These are phyloP conservation scores for Pelargonium myrrhifolium DNA, from an alignment of 441 rosid genomes.

Conservation along the genomic window DNA sequence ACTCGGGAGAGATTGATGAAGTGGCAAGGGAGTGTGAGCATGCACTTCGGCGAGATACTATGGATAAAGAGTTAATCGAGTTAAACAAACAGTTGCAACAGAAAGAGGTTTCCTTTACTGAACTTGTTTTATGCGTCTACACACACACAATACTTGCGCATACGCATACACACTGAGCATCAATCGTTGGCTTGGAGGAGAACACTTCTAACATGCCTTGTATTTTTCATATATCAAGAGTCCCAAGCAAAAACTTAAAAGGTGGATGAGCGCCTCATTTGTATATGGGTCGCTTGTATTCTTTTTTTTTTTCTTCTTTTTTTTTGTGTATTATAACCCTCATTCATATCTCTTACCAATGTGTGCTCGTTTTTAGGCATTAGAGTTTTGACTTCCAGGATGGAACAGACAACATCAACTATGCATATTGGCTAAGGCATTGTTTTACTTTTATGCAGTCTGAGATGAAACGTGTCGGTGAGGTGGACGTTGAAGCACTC, in stretches of 20 bases:
- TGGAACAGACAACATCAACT: not conserved
- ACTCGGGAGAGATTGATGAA: constrained; percentile 45
- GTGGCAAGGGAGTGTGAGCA: constrained; percentile 62
- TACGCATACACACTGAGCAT: no score
- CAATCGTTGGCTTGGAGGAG: no score
- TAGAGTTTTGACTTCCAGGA: not conserved
- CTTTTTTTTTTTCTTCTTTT: no score
- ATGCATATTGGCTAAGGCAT: constrained; percentile 6
- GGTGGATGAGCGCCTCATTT: not conserved
- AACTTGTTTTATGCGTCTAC: constrained; percentile 14
- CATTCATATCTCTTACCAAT: not conserved
- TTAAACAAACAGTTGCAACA: constrained; percentile 52
- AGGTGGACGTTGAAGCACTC: constrained; percentile 38
- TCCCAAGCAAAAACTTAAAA: not conserved
- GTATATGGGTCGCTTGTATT: no score
- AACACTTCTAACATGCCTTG: no score
- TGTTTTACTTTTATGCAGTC: constrained; percentile 33
- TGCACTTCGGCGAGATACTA: constrained; percentile 39
- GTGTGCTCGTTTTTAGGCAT: not conserved
- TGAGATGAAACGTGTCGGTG: constrained; percentile 52
- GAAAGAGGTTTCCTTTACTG: constrained; percentile 48
- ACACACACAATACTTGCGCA: not conserved
- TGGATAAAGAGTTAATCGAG: constrained; percentile 59
- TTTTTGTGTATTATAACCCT: no score
- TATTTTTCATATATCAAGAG: not conserved